These are phyloP conservation scores for Myriosclerotinia curreyana DNA, from an alignment of 2,329 filamentous ascomycete species.

Conservation along the genomic window DNA sequence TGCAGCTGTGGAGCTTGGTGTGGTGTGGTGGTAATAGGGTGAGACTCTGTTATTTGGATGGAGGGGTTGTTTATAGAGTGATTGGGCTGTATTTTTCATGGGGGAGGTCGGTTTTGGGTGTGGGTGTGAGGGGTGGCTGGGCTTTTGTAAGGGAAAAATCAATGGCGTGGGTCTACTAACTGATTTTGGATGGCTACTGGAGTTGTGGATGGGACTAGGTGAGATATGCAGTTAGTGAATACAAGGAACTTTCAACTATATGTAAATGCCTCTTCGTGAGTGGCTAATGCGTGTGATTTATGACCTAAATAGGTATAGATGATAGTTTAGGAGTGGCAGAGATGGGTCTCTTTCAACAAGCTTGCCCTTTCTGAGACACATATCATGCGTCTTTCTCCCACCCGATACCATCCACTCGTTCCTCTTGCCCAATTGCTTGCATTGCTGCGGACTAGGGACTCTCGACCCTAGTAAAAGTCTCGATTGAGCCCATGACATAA, in stretches of 20 bases:
- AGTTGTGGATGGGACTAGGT: neutral
- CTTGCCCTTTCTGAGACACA: conserved; percentile 16
- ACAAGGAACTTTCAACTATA: conserved; percentile 1
- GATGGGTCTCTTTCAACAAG: neutral
- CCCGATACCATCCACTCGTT: conserved; percentile 2
- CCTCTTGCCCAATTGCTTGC: neutral
- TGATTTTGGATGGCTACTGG: conserved; percentile 9
- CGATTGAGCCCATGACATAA: conserved; percentile 14
- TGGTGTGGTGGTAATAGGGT: conserved; percentile 7
- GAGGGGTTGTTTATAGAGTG: conserved; percentile 11
- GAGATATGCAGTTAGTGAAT: conserved; percentile 5
- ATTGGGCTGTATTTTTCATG: conserved; percentile 20
- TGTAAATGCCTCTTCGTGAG: neutral
- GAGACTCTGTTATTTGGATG: neutral
- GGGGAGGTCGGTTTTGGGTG: conserved; percentile 10
- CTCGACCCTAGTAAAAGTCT: conserved; percentile 4
- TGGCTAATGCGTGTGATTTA: neutral
- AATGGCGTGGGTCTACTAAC: conserved; percentile 8
- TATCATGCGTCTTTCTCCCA: conserved; percentile 5
- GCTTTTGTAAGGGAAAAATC: conserved; percentile 9
- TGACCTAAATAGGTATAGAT: conserved; percentile 13
- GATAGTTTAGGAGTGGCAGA: neutral
- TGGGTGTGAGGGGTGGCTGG: conserved; percentile 1
- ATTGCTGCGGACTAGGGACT: conserved; percentile 3
- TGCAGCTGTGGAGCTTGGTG: conserved; percentile 13